A percentile compares a stretch with the other conserved stretches of the same genome.
phyloP scores from a whole-genome alignment of 345 rosid genomes.

The Schrenkiella parvula region DNA sequence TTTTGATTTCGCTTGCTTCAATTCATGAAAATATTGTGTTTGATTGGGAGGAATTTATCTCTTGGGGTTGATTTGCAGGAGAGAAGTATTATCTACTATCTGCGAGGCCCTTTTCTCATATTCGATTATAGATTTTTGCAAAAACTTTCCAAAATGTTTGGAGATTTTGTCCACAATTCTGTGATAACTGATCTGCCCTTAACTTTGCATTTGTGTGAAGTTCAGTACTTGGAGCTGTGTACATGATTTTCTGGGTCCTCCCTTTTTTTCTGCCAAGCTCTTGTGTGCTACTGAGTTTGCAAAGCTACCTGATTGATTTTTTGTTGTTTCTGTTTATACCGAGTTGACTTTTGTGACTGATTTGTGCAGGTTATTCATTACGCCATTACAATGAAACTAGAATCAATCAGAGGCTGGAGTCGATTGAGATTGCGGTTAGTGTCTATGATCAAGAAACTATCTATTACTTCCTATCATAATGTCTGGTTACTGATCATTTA shows the following conservation, averaged over 20 bases:
- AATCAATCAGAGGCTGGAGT: conserved; percentile 63
- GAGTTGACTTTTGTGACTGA: background rate
- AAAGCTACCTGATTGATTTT: background rate
- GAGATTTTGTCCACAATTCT: too few species aligned
- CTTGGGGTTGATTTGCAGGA: too few species aligned
- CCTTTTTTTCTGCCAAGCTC: background rate
- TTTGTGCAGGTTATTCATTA: conserved; percentile 52
- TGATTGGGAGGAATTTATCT: too few species aligned
- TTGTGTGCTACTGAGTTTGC: background rate
- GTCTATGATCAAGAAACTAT: background rate
- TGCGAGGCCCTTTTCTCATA: background rate
- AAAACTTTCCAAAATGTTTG: background rate
- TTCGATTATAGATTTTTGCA: background rate
- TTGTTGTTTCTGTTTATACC: conserved; percentile 5
- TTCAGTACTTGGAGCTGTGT: background rate
- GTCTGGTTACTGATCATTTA: background rate
- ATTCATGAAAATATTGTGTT: background rate
- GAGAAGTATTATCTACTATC: background rate
- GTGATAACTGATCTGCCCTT: background rate
- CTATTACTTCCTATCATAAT: background rate
- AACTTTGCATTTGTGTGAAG: background rate
- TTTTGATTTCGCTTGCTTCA: background rate
- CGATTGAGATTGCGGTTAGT: conserved; percentile 68
- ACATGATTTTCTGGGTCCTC: background rate
- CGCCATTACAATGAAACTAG: conserved; percentile 53